A percentile compares a stretch with the other conserved stretches of the same genome.
These are phyloP conservation scores for Helminthosporium solani DNA, from an alignment of 2,329 filamentous ascomycete species.

Conservation along the genomic window DNA sequence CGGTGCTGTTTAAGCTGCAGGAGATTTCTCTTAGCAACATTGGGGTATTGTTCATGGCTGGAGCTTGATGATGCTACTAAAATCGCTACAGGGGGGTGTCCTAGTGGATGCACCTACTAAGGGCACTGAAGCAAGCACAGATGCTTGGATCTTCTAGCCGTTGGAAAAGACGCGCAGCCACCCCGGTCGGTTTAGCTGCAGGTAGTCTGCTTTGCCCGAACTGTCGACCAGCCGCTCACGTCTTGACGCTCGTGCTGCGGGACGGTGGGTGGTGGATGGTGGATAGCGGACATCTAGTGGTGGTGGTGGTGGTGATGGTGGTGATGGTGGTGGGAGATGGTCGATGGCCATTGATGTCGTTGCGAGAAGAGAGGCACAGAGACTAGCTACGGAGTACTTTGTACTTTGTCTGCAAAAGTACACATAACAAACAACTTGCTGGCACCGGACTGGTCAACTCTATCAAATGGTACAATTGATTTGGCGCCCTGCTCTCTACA, in stretches of 20 bases:
- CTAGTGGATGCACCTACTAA: constrained; percentile 34
- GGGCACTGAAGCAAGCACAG: constrained; percentile 37
- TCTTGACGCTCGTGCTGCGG: constrained; percentile 26
- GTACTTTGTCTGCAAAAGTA: too few relatives aligned
- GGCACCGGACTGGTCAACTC: too few relatives aligned
- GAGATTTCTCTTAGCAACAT: constrained; percentile 43
- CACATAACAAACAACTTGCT: too few relatives aligned
- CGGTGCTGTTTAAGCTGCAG: constrained; percentile 44
- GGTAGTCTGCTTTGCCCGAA: constrained; percentile 25
- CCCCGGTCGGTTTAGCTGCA: too few relatives aligned
- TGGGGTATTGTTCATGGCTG: constrained; percentile 44
- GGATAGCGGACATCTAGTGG: too few relatives aligned
- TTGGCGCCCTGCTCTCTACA: constrained; percentile 21
- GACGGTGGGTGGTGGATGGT: too few relatives aligned
- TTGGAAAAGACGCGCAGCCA: constrained; percentile 35
- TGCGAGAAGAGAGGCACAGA: too few relatives aligned
- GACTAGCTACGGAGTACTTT: too few relatives aligned
- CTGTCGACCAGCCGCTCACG: constrained; percentile 14
- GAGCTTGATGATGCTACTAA: constrained; percentile 15
- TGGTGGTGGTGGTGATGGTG: too few relatives aligned
- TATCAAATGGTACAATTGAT: constrained; percentile 6
- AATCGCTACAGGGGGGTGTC: constrained; percentile 9
- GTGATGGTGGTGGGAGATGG: too few relatives aligned
- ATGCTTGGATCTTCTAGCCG: constrained; percentile 44
- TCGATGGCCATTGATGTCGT: too few relatives aligned